A percentile compares a stretch with the other conserved stretches of the same genome.
Evolutionary conservation across 352 stramenopile species (phyloP).

Genomic region (Lagenidium giganteum): DNA sequence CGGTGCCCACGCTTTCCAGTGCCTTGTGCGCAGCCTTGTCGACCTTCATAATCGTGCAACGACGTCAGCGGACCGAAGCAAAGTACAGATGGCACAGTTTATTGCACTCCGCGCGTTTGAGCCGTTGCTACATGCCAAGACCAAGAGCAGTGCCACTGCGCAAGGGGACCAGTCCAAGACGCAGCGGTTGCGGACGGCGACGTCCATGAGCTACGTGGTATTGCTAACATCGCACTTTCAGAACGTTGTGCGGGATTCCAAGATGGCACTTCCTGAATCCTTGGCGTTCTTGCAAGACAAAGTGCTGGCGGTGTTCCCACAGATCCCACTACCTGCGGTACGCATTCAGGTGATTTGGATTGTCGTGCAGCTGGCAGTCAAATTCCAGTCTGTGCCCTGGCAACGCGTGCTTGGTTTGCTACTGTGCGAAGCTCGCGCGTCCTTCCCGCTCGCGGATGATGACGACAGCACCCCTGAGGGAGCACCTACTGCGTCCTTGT

Average conservation of each 20-base stretch:
- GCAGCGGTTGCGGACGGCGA: slow-evolving; percentile 9
- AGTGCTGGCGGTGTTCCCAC: slow-evolving; percentile 34
- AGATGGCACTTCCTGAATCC: slow-evolving; percentile 45
- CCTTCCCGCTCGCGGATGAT: neutral
- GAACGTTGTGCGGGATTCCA: slow-evolving; percentile 21
- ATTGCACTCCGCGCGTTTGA: slow-evolving; percentile 59
- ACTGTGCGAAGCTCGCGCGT: slow-evolving; percentile 20
- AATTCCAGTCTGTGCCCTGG: slow-evolving; percentile 26
- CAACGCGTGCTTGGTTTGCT: slow-evolving; percentile 39
- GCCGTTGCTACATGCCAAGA: slow-evolving; percentile 38
- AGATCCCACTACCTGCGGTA: slow-evolving; percentile 38
- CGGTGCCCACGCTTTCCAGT: slow-evolving; percentile 33
- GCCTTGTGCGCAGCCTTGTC: neutral
- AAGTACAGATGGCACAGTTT: slow-evolving; percentile 45
- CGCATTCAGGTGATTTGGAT: slow-evolving; percentile 59
- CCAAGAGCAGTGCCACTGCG: slow-evolving; percentile 15
- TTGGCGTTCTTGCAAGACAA: slow-evolving; percentile 66
- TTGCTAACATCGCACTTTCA: slow-evolving; percentile 55
- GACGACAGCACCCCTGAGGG: neutral
- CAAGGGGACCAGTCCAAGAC: slow-evolving; percentile 8
- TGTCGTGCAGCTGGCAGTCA: slow-evolving; percentile 32
- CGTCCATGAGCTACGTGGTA: slow-evolving; percentile 38
- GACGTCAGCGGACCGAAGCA: neutral
- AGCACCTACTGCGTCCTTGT: neutral
- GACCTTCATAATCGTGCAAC: slow-evolving; percentile 1